These are phyloP conservation scores for Coprinopsis cinerea DNA, from an alignment of 768 basidiomycete genomes.

Conservation along the genomic window DNA sequence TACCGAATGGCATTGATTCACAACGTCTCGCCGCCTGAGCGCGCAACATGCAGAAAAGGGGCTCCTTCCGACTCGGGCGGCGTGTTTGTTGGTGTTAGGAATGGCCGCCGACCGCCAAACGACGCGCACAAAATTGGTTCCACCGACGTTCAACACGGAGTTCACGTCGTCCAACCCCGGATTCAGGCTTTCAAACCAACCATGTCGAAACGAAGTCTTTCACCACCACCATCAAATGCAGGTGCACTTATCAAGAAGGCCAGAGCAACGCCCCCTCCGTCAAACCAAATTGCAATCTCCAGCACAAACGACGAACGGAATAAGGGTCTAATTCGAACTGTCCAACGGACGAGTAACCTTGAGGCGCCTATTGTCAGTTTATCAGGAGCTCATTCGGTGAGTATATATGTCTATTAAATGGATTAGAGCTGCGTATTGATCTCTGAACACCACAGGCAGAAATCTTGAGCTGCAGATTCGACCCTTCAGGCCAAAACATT, in stretches of 20 bases:
- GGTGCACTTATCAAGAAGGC: conserved; percentile 62
- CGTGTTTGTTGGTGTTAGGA: neutral
- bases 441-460: conserved; percentile 36
- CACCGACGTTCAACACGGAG: neutral
- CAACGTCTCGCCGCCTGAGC: too few species aligned
- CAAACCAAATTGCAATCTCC: conserved; percentile 72
- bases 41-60: too few species aligned
- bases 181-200: conserved; percentile 9
- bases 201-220: conserved; percentile 72
- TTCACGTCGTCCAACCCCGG: neutral
- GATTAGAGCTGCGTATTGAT: neutral
- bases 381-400: conserved; percentile 78
- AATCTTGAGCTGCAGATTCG: conserved; percentile 88
- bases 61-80: neutral
- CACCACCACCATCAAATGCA: conserved; percentile 39
- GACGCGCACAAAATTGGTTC: neutral
- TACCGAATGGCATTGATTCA: too few species aligned
- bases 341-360: conserved; percentile 89
- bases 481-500: conserved; percentile 89
- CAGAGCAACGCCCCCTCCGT: conserved; percentile 41
- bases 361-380: conserved; percentile 93
- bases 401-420: conserved; percentile 18
- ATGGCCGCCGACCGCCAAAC: neutral
- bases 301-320: conserved; percentile 65
- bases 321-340: conserved; percentile 76